phyloP scores from a whole-genome alignment of 371 early-diverging fungal species.

The Rhizopus sp. region DNA sequence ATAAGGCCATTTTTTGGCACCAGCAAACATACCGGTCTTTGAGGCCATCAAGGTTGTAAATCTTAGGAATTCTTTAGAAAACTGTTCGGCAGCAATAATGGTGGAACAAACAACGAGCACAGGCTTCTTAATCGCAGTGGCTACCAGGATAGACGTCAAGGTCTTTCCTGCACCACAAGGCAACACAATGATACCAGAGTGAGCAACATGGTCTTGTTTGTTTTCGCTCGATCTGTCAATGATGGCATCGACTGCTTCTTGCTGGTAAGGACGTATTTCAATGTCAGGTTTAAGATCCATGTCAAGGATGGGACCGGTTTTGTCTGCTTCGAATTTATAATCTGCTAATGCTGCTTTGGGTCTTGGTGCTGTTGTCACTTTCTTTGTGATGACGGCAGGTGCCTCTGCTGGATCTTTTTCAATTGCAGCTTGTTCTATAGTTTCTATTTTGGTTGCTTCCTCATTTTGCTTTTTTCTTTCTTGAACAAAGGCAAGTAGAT shows the following conservation, averaged over 20 bases:
- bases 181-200: constrained; percentile 48
- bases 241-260: constrained; percentile 45
- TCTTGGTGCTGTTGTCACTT: constrained; percentile 1
- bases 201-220: constrained; percentile 17
- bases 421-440: constrained; percentile 3
- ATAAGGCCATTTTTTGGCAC: constrained; percentile 50
- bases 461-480: constrained; percentile 20
- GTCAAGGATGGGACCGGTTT: constrained; percentile 27
- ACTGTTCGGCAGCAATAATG: constrained; percentile 54
- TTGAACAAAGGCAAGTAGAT: constrained; percentile 35
- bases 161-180: constrained; percentile 59
- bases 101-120: constrained; percentile 50
- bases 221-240: constrained; percentile 13
- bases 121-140: constrained; percentile 43
- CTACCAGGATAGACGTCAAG: constrained; percentile 47
- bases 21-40: constrained; percentile 54
- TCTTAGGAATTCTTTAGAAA: constrained; percentile 40
- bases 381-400: not conserved
- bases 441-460: not conserved
- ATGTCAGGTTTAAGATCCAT: constrained; percentile 29
- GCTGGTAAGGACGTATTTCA: constrained; percentile 46
- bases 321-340: constrained; percentile 27
- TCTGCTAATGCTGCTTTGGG: constrained; percentile 23
- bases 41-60: constrained; percentile 46
- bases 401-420: not conserved